These are phyloP conservation scores for Fusarium beomiforme DNA, from an alignment of 2,329 filamentous ascomycete species.

Conservation along the genomic window DNA sequence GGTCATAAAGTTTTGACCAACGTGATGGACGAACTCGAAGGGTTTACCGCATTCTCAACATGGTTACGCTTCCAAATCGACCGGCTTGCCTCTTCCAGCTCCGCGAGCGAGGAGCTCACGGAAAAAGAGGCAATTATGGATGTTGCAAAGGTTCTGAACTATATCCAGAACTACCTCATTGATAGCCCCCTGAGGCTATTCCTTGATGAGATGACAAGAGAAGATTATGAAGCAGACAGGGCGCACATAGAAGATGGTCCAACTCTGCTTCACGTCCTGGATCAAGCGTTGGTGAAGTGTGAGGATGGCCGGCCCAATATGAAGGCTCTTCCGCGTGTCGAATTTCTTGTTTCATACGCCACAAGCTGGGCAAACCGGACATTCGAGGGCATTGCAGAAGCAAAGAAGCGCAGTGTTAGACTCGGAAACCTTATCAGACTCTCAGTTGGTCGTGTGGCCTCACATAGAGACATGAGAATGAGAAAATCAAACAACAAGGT, in stretches of 20 bases:
- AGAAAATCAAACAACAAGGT: slow-evolving; percentile 49
- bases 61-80: slow-evolving; percentile 91
- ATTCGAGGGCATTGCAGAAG: slow-evolving; percentile 75
- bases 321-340: slow-evolving; percentile 68
- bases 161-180: slow-evolving; percentile 77
- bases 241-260: slow-evolving; percentile 55
- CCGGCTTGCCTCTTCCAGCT: slow-evolving; percentile 70
- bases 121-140: slow-evolving; percentile 84
- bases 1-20: slow-evolving; percentile 77
- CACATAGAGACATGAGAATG: slow-evolving; percentile 68
- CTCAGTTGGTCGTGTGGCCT: slow-evolving; percentile 56
- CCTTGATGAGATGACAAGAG: slow-evolving; percentile 60
- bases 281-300: slow-evolving; percentile 59
- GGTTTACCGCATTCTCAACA: slow-evolving; percentile 80
- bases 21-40: slow-evolving; percentile 78
- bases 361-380: slow-evolving; percentile 67
- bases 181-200: slow-evolving; percentile 72
- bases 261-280: slow-evolving; percentile 59
- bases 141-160: slow-evolving; percentile 75
- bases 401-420: slow-evolving; percentile 73
- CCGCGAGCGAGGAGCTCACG: slow-evolving; percentile 74
- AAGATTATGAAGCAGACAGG: slow-evolving; percentile 62
- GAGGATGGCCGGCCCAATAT: slow-evolving; percentile 58
- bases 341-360: slow-evolving; percentile 70
- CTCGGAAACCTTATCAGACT: slow-evolving; percentile 67